Evolutionary conservation across 169 alveolate genomes (phyloP), one percentile per base, ranked within the genome.

Genomic region (Cryptosporidium bovis): DNA sequence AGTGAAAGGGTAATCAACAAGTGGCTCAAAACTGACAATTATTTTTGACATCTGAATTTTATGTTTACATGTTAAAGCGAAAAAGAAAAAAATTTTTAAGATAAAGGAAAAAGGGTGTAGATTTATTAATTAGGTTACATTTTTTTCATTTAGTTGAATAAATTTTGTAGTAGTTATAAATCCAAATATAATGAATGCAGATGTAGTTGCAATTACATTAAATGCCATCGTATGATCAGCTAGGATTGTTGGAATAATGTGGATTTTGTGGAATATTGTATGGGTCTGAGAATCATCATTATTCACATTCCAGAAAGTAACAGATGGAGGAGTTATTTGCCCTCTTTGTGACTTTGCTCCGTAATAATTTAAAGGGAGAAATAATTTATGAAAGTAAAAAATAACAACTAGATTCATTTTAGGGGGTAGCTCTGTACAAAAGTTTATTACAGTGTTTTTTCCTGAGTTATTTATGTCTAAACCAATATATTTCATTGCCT

Each of bases 271-370:
- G 27, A 40, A 2, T 16, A 10, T 29, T n/a, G 31, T 66, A 44
- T 66, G 18, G 1, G 7, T 34, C 27, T 66, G 33, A 5, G 4
- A 33, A 12, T 27, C 24, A 7, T 56, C 44, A 16, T 51, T 15
- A 33, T 31, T 33, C 33, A 51, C 36, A 20, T 13, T 69, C 83
- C 83, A 69, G 16, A 24, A 40, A 16, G 87, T 56, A 2, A 77
- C n/a, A 8, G 87, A 77, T 12, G 87, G 87, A 20, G 87, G 71
- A 24, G 71, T 15, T 15, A 60, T 56, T 40, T 60, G 71, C 0
- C 87, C 87, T 77, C 87, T 58, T 77, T 77, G 50, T 29, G 64
- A 10, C 50, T 56, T 60, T 24, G 65, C 60, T n/a, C 87, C 87
- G 20, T 58, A 18, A 44, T 77, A 56, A 29, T 1, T 62, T 31